Evolutionary conservation across 495 filamentous ascomycete genomes (phyloP).

Genomic region (Neurospora sp.): DNA sequence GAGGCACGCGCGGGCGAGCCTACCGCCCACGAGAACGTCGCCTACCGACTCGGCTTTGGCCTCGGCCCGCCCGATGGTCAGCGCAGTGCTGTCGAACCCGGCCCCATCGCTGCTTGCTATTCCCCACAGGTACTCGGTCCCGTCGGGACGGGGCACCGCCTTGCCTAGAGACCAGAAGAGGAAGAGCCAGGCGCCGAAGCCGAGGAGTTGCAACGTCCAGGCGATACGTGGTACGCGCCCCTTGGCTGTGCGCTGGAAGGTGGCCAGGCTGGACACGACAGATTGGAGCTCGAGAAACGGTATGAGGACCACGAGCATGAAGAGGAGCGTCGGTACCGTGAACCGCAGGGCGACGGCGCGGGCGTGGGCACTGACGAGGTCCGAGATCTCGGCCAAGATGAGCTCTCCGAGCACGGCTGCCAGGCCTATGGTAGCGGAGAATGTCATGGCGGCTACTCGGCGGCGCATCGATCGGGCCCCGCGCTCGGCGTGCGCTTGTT

Average conservation of each 20-base stretch:
- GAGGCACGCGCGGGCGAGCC: constrained; percentile 60
- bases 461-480: constrained; percentile 35
- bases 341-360: constrained; percentile 50
- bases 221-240: constrained; percentile 38
- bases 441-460: constrained; percentile 50
- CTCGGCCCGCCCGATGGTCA: constrained; percentile 18
- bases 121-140: constrained; percentile 1
- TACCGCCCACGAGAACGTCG: constrained; percentile 23
- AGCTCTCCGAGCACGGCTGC: constrained; percentile 64
- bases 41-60: constrained; percentile 8
- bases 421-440: constrained; percentile 62
- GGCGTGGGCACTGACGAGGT: constrained; percentile 51
- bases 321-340: constrained; percentile 54
- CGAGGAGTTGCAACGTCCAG: constrained; percentile 47
- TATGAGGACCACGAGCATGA: constrained; percentile 56
- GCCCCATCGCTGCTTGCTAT: not conserved
- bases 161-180: constrained; percentile 67
- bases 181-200: constrained; percentile 52
- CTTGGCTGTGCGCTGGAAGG: constrained; percentile 41
- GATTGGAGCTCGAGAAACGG: constrained; percentile 63
- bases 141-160: constrained; percentile 36
- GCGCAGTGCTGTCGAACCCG: constrained; percentile 17
- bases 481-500: constrained; percentile 41
- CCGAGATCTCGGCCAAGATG: constrained; percentile 71
- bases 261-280: constrained; percentile 43